Conservation (phyloP, 2,329 filamentous ascomycete genomes). For the Lecanosticta acicola region DNA sequence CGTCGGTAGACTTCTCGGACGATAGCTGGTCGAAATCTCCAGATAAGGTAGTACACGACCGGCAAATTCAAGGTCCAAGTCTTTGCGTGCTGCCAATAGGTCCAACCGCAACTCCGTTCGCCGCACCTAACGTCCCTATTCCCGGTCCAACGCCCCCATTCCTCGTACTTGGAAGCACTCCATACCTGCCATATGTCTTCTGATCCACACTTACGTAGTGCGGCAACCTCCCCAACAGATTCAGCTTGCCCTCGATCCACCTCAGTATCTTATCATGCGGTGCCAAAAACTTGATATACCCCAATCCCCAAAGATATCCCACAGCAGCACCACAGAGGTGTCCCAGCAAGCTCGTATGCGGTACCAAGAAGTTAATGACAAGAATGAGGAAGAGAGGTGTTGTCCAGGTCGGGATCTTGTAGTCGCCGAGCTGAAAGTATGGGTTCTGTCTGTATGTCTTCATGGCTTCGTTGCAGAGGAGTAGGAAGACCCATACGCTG, state of each 20-base stretch:
- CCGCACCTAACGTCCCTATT: conserved; percentile 26
- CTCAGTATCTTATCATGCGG: conserved; percentile 83
- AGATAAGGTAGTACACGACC: too few species aligned
- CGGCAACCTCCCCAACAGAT: conserved; percentile 74
- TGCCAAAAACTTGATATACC: conserved; percentile 81
- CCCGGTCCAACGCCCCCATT: conserved; percentile 19
- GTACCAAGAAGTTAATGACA: conserved; percentile 69
- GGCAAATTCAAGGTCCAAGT: conserved; percentile 61
- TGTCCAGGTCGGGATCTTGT: conserved; percentile 84
- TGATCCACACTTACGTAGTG: conserved; percentile 94
- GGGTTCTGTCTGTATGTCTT: conserved; percentile 80
- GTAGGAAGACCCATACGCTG: conserved; percentile 88
- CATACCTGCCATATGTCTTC: conserved; percentile 90
- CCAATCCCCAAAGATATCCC: conserved; percentile 82
- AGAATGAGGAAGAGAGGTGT: conserved; percentile 74
- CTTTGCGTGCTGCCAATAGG: conserved; percentile 62
- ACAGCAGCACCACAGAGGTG: conserved; percentile 78
- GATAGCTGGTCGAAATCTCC: too few species aligned
- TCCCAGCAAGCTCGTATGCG: conserved; percentile 76
- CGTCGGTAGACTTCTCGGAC: too few species aligned
- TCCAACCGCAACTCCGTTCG: conserved; percentile 46
- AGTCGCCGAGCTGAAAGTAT: conserved; percentile 59
- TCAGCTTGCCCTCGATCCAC: conserved; percentile 84
- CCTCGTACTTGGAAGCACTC: conserved; percentile 61
- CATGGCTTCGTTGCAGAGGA: conserved; percentile 78